These are phyloP conservation scores for Boletus subparvulus DNA, from an alignment of 768 basidiomycete genomes.

Conservation along the genomic window DNA sequence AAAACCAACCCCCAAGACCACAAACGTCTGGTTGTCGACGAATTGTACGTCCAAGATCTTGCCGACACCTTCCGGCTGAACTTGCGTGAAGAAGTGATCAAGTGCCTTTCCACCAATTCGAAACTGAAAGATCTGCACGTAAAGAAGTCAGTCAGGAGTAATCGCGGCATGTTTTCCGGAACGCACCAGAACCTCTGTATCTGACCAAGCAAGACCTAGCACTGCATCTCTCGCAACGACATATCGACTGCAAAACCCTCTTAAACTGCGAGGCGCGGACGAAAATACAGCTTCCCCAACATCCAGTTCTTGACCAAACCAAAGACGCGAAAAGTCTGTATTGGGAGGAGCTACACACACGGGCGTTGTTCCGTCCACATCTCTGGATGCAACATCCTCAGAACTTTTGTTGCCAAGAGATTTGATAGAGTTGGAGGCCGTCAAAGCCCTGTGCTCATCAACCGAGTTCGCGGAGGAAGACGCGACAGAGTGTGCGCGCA, in stretches of 20 bases:
- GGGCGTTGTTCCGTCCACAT: slow-evolving; percentile 21
- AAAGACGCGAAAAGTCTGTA: slow-evolving; percentile 20
- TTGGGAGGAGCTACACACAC: slow-evolving; percentile 32
- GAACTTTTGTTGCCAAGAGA: slow-evolving; percentile 47
- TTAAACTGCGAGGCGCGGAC: slow-evolving; percentile 7
- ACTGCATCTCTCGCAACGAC: slow-evolving; percentile 28
- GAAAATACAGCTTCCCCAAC: slow-evolving; percentile 16
- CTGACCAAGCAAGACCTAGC: slow-evolving; percentile 49
- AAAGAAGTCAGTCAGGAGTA: background rate
- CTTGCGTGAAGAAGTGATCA: slow-evolving; percentile 3
- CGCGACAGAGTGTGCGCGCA: slow-evolving; percentile 13
- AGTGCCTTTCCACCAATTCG: background rate
- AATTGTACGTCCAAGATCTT: slow-evolving; percentile 24
- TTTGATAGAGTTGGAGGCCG: slow-evolving; percentile 67
- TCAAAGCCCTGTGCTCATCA: slow-evolving; percentile 34
- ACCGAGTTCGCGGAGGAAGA: slow-evolving; percentile 21
- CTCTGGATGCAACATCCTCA: slow-evolving; percentile 39
- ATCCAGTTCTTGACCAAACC: slow-evolving; percentile 26
- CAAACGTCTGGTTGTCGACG: slow-evolving; percentile 21
- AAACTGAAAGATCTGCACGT: slow-evolving; percentile 22
- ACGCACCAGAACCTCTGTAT: slow-evolving; percentile 33
- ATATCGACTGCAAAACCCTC: slow-evolving; percentile 24
- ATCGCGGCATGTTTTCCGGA: background rate
- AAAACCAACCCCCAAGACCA: slow-evolving; percentile 27
- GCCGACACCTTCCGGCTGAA: slow-evolving; percentile 21